Evolutionary conservation across 495 filamentous ascomycete genomes (phyloP).

Genomic region (Neurospora sp.): DNA sequence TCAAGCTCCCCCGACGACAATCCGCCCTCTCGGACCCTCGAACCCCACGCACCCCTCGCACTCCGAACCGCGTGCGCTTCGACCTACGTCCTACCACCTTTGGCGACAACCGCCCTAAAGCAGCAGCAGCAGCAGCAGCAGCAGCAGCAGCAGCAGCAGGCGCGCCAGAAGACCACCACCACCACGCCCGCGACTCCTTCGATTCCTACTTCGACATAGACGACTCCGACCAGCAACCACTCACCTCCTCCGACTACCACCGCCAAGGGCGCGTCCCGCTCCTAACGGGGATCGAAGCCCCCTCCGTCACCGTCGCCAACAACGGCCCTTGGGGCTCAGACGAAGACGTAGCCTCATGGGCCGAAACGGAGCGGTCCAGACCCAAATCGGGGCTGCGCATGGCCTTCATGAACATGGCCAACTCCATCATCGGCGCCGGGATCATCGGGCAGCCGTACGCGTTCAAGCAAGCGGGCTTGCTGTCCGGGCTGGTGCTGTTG

Average conservation of each 20-base stretch:
- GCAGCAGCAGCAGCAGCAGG: neutral
- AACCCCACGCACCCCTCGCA: conserved; percentile 56
- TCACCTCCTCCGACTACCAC: conserved; percentile 16
- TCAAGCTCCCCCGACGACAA: neutral
- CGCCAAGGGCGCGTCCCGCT: conserved; percentile 54
- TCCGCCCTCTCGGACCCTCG: neutral
- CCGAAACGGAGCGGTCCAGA: conserved; percentile 31
- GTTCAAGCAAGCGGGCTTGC: conserved; percentile 77
- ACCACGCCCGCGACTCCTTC: conserved; percentile 32
- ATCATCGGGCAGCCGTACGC: conserved; percentile 98
- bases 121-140: neutral
- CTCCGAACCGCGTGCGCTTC: conserved; percentile 80
- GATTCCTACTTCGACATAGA: conserved; percentile 21
- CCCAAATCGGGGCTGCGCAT: conserved; percentile 38
- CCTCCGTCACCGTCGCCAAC: conserved; percentile 71
- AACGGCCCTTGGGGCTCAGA: conserved; percentile 32
- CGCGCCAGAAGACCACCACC: conserved; percentile 28
- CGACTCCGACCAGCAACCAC: conserved; percentile 4
- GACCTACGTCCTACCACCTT: conserved; percentile 49
- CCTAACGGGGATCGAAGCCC: conserved; percentile 77
- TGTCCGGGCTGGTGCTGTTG: conserved; percentile 69
- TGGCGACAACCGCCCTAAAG: conserved; percentile 13
- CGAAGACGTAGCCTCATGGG: conserved; percentile 31
- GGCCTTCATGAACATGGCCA: conserved; percentile 98
- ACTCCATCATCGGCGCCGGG: conserved; percentile 93